phyloP scores from a whole-genome alignment of 257 asterid genomes.

The Rauvolfia tetraphylla region DNA sequence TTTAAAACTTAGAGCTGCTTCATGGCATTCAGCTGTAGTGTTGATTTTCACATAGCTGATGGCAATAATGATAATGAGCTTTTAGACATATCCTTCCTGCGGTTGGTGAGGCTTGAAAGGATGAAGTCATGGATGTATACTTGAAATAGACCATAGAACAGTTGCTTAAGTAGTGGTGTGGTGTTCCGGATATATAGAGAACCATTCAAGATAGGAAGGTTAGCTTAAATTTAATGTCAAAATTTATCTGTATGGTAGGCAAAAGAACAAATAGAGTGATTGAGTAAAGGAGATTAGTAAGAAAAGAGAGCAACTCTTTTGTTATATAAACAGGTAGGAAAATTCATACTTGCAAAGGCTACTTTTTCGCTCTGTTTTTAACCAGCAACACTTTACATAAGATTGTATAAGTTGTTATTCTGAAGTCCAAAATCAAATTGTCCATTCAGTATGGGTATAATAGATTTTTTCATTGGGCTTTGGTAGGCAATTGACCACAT shows the following conservation, averaged over 20 bases:
- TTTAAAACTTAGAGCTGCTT: too few species aligned
- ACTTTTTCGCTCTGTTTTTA: not conserved
- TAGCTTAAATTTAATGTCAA: not conserved
- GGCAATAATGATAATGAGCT: not conserved
- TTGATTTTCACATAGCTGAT: not conserved
- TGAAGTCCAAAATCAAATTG: not conserved
- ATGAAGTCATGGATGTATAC: not conserved
- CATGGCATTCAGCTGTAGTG: not conserved
- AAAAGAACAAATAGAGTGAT: not conserved
- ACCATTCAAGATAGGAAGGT: not conserved
- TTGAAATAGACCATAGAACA: not conserved
- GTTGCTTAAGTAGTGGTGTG: not conserved
- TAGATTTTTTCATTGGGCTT: not conserved
- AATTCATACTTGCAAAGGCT: not conserved
- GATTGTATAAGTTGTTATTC: not conserved
- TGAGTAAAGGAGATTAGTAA: not conserved
- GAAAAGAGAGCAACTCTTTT: not conserved
- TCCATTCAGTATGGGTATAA: not conserved
- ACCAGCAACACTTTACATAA: not conserved
- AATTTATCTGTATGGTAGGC: not conserved
- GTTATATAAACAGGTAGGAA: not conserved
- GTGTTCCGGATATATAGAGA: too few species aligned
- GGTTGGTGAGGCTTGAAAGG: not conserved
- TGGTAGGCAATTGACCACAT: conserved; percentile 48
- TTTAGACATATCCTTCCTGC: not conserved